A percentile compares a stretch with the other conserved stretches of the same genome.
These are phyloP conservation scores for Naganishia sp. DNA, from an alignment of 1,284 basidiomycete species.

Conservation along the genomic window DNA sequence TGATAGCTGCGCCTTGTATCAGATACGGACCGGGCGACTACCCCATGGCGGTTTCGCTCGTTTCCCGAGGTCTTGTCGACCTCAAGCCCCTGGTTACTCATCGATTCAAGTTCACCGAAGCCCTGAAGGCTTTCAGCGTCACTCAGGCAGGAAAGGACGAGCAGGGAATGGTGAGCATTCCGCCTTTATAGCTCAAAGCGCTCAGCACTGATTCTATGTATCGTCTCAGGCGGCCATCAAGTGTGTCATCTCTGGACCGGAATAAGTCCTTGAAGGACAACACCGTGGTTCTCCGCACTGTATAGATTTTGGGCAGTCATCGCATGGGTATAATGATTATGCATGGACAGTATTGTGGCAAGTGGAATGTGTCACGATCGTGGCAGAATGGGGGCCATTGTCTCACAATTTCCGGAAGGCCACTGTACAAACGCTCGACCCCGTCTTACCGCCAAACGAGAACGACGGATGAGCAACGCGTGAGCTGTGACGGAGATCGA, in stretches of 20 bases:
- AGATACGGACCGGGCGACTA: constrained; percentile 51
- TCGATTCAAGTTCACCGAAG: constrained; percentile 62
- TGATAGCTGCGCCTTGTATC: background rate
- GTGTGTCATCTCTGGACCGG: constrained; percentile 52
- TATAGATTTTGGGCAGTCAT: constrained; percentile 24
- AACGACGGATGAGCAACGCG: constrained; percentile 51
- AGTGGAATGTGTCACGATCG: background rate
- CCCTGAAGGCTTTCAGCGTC: constrained; percentile 60
- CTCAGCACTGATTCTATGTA: background rate
- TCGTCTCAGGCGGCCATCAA: constrained; percentile 47
- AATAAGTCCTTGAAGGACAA: background rate
- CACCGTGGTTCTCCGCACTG: constrained; percentile 1
- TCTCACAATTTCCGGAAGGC: constrained; percentile 45
- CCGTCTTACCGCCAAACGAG: constrained; percentile 52
- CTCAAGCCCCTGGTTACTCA: constrained; percentile 60
- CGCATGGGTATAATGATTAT: constrained; percentile 6
- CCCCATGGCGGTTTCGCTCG: constrained; percentile 60
- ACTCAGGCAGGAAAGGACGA: constrained; percentile 69
- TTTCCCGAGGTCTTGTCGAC: constrained; percentile 58
- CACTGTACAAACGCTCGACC: constrained; percentile 52
- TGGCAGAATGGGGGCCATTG: background rate
- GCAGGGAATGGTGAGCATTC: constrained; percentile 55
- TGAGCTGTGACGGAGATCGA: constrained; percentile 40
- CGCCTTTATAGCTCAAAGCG: no score
- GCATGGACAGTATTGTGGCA: background rate